These are phyloP conservation scores for Capronia epimyces DNA, from an alignment of 2,329 filamentous ascomycete genomes.

Conservation along the genomic window DNA sequence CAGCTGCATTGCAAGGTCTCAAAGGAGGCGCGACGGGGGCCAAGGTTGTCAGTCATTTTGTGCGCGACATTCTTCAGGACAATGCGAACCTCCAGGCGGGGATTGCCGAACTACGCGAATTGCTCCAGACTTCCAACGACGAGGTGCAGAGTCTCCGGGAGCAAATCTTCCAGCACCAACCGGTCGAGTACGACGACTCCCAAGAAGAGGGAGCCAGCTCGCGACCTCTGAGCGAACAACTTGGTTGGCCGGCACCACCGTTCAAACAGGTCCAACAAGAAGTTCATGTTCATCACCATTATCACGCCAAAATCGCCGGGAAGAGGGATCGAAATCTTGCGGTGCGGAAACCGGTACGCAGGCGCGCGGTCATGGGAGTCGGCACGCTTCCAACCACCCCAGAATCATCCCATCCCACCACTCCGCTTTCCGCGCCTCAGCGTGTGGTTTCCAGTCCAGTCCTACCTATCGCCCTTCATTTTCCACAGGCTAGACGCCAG, in stretches of 20 bases:
- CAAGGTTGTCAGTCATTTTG: constrained; percentile 86
- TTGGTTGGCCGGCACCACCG: constrained; percentile 49
- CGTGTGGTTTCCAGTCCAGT: constrained; percentile 32
- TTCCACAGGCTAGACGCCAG: constrained; percentile 50
- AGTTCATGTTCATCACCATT: constrained; percentile 91
- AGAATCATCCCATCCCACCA: constrained; percentile 32
- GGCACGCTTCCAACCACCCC: constrained; percentile 19
- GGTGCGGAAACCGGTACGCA: constrained; percentile 35
- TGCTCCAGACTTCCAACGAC: constrained; percentile 86
- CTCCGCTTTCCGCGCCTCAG: constrained; percentile 32
- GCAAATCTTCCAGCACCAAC: constrained; percentile 73
- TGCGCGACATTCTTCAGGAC: constrained; percentile 89
- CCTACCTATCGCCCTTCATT: constrained; percentile 39
- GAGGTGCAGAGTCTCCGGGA: constrained; percentile 84
- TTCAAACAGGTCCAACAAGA: constrained; percentile 57
- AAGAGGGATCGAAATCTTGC: constrained; percentile 57
- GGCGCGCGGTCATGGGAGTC: constrained; percentile 22
- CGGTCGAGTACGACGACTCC: constrained; percentile 40
- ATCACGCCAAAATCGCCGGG: constrained; percentile 55
- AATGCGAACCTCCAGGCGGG: constrained; percentile 90
- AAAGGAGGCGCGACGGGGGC: constrained; percentile 51
- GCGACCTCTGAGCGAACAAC: constrained; percentile 60
- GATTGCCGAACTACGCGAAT: constrained; percentile 82
- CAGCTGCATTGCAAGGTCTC: constrained; percentile 52
- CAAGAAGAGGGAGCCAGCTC: constrained; percentile 21